Percentiles rank a stretch among this genome's conserved stretches.
phyloP scores from a whole-genome alignment of 495 filamentous ascomycete genomes.

The Podospora comata region DNA sequence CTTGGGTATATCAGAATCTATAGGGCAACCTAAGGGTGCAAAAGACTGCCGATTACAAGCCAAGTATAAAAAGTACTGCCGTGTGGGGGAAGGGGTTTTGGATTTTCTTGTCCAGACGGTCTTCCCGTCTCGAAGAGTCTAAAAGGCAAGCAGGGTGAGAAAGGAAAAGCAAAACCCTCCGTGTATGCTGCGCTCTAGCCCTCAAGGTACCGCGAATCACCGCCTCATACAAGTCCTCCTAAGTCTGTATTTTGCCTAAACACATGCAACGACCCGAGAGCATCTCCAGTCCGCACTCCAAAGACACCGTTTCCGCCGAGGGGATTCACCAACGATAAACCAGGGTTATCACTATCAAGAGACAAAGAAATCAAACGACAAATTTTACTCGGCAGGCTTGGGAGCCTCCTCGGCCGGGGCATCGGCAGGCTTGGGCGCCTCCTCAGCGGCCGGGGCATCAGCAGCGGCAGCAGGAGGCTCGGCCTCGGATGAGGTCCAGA shows the following conservation, averaged over 20 bases:
- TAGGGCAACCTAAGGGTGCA: not conserved
- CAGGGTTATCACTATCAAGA: conserved; percentile 36
- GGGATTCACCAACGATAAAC: conserved; percentile 40
- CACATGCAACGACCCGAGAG: conserved; percentile 49
- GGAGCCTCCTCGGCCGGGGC: conserved; percentile 43
- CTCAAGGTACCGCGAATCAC: conserved; percentile 36
- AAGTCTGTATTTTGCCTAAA: conserved; percentile 48
- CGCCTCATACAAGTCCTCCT: conserved; percentile 33
- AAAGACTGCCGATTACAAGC: not conserved
- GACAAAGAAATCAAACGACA: conserved; percentile 30
- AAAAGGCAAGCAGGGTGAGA: conserved; percentile 46
- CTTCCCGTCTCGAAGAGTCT: conserved; percentile 44
- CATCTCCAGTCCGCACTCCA: conserved; percentile 52
- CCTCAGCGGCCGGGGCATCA: conserved; percentile 58
- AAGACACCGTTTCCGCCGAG: conserved; percentile 50
- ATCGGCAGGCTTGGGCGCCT: conserved; percentile 38
- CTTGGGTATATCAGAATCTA: not conserved
- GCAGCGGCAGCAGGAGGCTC: conserved; percentile 70
- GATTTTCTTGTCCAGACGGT: conserved; percentile 41
- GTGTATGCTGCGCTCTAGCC: conserved; percentile 42
- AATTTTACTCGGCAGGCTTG: conserved; percentile 49
- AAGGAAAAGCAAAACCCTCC: conserved; percentile 36
- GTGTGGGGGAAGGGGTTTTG: conserved; percentile 33
- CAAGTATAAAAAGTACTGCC: conserved; percentile 10
- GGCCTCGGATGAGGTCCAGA: conserved; percentile 98